Evolutionary conservation across 352 stramenopile genomes (phyloP), one percentile per base, ranked within the genome.

Genomic region (Phytophthora megakarya): DNA sequence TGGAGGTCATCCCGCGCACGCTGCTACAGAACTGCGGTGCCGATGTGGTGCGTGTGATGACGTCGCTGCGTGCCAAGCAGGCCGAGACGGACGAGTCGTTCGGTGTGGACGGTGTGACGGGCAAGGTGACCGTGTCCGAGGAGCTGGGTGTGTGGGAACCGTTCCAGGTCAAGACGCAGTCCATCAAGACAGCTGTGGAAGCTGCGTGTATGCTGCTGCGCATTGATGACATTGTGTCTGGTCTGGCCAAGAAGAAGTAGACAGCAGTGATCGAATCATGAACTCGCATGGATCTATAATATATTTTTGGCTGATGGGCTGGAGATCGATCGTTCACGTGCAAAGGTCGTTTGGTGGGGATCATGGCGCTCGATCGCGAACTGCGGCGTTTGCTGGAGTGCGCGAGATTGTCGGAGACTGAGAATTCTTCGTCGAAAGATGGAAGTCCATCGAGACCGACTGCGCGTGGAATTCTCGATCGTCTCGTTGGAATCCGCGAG

Each of bases 221-320:
- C 61, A 99, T 99, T 78, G 98, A 99, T 80, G 98, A 99, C 78
- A 99, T 99, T 74, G 98, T 99, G 28, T 99, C 96, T 48, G 98
- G 98, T 37, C 93, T 98, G 50, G 98, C 98, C 61, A 99, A 99
- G 72, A 94, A 95, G 82, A 97, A 97, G 70, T 79, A 91, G 57
- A 18, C 44, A 32, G 13, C 22, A 52, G 32, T 50, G 39, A 60
- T 54, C 49, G 52, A 30, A 35, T 7, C 30, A 35, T 35, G 30
- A 48, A 49, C 22, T 51, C 40, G 49, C 16, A 48, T 66, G 61
- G 48, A 65, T 76, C 44, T 76, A 75, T 85, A 87, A 86, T 88
- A 85, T 87, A 88, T 81, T 88, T 78, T 88, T 80, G 61, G 57
- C 66, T 49, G 35, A 35, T 30, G 37, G 28, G 51, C 56, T 67